Evolutionary conservation across 305 asterid species (phyloP).

Genomic region (Coffea humblotiana): DNA sequence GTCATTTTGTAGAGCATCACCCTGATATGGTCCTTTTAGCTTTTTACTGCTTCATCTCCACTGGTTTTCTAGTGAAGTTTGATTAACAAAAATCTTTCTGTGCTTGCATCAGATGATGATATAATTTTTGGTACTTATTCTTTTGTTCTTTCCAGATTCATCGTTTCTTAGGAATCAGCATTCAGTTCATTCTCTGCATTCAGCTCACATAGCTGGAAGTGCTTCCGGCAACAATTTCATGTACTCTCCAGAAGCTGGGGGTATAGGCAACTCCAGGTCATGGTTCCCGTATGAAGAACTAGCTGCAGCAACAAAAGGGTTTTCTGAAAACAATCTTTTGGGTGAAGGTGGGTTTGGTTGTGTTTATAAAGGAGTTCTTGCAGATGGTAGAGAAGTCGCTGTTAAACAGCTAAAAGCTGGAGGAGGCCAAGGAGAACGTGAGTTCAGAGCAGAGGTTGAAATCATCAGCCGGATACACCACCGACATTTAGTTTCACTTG

Average conservation of each 20-base stretch:
- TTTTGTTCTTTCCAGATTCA: slow-evolving; percentile 47
- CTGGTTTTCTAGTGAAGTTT: not conserved
- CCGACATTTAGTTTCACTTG: slow-evolving; percentile 92
- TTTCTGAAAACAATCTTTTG: slow-evolving; percentile 64
- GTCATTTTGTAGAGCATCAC: not conserved
- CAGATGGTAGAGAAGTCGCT: slow-evolving; percentile 83
- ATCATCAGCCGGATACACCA: slow-evolving; percentile 87
- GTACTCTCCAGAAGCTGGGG: slow-evolving; percentile 55
- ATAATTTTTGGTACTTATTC: slow-evolving; percentile 12
- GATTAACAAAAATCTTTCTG: not conserved
- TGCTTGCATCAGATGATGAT: not conserved
- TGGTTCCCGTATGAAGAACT: slow-evolving; percentile 77
- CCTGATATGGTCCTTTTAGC: not conserved
- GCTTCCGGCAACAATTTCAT: slow-evolving; percentile 39
- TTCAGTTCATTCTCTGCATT: slow-evolving; percentile 36
- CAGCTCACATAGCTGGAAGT: slow-evolving; percentile 52
- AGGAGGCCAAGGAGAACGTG: slow-evolving; percentile 93
- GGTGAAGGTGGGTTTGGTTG: slow-evolving; percentile 94
- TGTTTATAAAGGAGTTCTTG: slow-evolving; percentile 73
- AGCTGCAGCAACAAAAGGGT: slow-evolving; percentile 61
- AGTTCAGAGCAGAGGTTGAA: slow-evolving; percentile 91
- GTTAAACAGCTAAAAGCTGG: slow-evolving; percentile 74
- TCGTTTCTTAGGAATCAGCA: slow-evolving; percentile 42
- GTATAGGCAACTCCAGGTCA: slow-evolving; percentile 64
- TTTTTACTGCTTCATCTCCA: not conserved